Evolutionary conservation across 306 rosid species (phyloP).

Genomic region (Neltuma alba): DNA sequence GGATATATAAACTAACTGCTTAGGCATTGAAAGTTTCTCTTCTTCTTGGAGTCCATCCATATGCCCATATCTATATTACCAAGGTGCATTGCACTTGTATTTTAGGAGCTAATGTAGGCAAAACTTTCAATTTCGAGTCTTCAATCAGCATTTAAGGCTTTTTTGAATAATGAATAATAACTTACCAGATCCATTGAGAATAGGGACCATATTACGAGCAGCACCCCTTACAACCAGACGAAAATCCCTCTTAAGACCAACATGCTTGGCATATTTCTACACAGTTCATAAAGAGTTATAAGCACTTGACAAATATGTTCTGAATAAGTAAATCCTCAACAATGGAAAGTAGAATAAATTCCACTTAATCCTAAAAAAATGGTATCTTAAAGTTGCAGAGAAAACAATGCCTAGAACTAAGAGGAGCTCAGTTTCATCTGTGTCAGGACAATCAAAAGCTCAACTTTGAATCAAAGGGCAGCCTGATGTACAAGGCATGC

Average conservation of each 20-base stretch:
- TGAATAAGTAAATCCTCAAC: constrained; percentile 23
- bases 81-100: background rate
- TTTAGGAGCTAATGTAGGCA: background rate
- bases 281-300: constrained; percentile 39
- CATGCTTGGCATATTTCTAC: constrained; percentile 92
- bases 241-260: constrained; percentile 97
- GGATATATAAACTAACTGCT: constrained; percentile 3
- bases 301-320: background rate
- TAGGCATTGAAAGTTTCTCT: background rate
- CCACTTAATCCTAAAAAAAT: constrained; percentile 16
- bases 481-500: too few relatives aligned
- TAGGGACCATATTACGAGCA: constrained; percentile 89
- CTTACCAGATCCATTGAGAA: constrained; percentile 97
- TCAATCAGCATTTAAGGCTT: constrained; percentile 27
- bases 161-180: constrained; percentile 26
- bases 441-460: constrained; percentile 16
- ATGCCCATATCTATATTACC: background rate
- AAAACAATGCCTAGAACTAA: constrained; percentile 20
- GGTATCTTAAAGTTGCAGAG: constrained; percentile 9
- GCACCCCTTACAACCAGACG: constrained; percentile 99
- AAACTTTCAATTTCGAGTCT: constrained; percentile 20
- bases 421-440: constrained; percentile 22
- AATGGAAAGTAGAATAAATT: background rate
- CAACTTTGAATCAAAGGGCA: constrained; percentile 25
- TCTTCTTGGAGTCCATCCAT: constrained; percentile 8